Evolutionary conservation across 2,329 filamentous ascomycete species (phyloP), one percentile per base, ranked within the genome.

Genomic region (Lachnellula occidentalis): DNA sequence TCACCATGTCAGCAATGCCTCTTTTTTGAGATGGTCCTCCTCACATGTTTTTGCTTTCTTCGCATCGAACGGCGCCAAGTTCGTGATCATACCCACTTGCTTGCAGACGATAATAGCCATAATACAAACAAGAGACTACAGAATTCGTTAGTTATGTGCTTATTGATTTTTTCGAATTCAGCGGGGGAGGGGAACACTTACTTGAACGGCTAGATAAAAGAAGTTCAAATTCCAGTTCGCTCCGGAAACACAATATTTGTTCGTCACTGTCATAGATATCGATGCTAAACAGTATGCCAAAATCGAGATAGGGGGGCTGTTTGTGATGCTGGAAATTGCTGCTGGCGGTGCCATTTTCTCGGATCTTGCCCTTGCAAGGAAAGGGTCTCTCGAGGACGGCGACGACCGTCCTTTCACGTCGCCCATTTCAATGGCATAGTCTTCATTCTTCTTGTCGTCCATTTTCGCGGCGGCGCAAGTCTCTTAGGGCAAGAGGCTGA

Each of bases 211-310:
- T 57, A 99, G 82, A 66, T 96, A 87, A 74, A 99, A 90, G 74
- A 97, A 96, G 74, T 95, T 96, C 67, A 99, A 76, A 74, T 99
- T 99, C 82, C 95, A 99, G 63, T 87, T 82, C 50, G 81, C 80
- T 57, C 94, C 94, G 7, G 90, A 96, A 46, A 99, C 83, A 59
- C 96, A 92, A 72, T 95, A 99, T 79, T 99, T 99, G 77, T 99
- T 99, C 72, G 95, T 94, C n/a, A 96, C 89, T 7, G 94, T 99
- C 94, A 99, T 99, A 72, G 92, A 82, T 70, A 99, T 99, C n/a
- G 92, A 96, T 51, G 92, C 90, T 67, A 88, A 78, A 73, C 94
- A 99, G 78, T 99, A 99, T 48, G 89, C 84, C 61, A 95, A 70
- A 65, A 99, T 88, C 21, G 92, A 91, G 47, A 94, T 71, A 45